These are phyloP conservation scores for Pneumocystis wakefieldiae DNA, from an alignment of 1,139 yeast genomes.

Conservation along the genomic window DNA sequence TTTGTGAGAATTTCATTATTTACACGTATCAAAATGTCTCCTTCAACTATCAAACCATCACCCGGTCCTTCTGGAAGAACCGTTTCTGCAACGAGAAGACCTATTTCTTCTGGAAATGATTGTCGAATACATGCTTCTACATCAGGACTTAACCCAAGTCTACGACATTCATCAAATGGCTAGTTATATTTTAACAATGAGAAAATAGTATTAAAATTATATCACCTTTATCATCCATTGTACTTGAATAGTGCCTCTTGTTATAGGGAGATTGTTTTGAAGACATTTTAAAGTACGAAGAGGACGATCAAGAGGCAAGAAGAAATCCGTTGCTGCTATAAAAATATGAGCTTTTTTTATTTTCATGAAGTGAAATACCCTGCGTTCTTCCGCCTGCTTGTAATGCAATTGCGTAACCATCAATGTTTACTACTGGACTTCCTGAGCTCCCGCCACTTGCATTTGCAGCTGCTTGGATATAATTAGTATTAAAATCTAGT, in stretches of 20 bases:
- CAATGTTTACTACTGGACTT: slow-evolving; percentile 80
- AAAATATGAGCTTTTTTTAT: neutral
- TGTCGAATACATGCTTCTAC: slow-evolving; percentile 58
- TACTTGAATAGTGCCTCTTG: slow-evolving; percentile 78
- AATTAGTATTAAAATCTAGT: slow-evolving; percentile 78
- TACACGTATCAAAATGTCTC: slow-evolving; percentile 67
- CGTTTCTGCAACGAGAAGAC: slow-evolving; percentile 70
- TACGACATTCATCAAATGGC: slow-evolving; percentile 81
- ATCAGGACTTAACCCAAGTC: slow-evolving; percentile 66
- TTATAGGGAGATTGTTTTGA: slow-evolving; percentile 42
- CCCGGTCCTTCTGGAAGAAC: slow-evolving; percentile 84
- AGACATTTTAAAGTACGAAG: slow-evolving; percentile 64
- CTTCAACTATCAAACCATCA: slow-evolving; percentile 57
- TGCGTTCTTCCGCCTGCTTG: slow-evolving; percentile 82
- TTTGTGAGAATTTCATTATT: slow-evolving; percentile 45
- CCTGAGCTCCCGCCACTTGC: slow-evolving; percentile 96
- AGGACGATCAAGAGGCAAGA: slow-evolving; percentile 73
- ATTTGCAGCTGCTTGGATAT: slow-evolving; percentile 90
- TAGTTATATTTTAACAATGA: slow-evolving; percentile 15
- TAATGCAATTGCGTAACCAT: slow-evolving; percentile 76
- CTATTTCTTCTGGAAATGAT: slow-evolving; percentile 59
- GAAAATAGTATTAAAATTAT: neutral
- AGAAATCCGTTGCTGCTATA: slow-evolving; percentile 85
- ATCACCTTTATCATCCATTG: slow-evolving; percentile 50
- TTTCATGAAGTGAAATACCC: neutral